Conservation (phyloP, 306 rosid species). For the Dryas drummondii region DNA sequence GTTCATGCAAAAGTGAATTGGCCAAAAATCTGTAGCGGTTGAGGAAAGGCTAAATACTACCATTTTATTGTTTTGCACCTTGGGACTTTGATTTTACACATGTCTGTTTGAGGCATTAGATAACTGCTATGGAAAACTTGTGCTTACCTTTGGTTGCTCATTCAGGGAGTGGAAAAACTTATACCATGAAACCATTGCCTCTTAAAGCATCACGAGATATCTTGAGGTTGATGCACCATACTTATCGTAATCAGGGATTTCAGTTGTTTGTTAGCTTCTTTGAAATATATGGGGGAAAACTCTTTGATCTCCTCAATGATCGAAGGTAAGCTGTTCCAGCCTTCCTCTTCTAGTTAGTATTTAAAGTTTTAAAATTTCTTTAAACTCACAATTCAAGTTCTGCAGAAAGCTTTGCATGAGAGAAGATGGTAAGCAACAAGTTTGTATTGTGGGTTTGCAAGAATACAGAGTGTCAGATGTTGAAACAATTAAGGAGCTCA, state of each 20-base stretch:
- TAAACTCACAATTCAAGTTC: slow-evolving; percentile 27
- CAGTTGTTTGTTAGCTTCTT: slow-evolving; percentile 94
- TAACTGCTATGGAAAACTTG: background rate
- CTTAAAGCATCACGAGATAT: slow-evolving; percentile 93
- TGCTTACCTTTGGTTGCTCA: slow-evolving; percentile 24
- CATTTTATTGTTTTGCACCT: background rate
- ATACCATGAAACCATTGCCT: slow-evolving; percentile 96
- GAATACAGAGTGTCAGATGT: slow-evolving; percentile 93
- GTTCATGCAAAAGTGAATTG: background rate
- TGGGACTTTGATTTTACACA: background rate
- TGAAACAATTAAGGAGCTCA: slow-evolving; percentile 87
- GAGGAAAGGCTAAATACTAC: background rate
- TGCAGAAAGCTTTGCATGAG: slow-evolving; percentile 97
- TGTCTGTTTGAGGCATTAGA: background rate
- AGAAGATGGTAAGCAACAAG: slow-evolving; percentile 98
- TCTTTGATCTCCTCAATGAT: slow-evolving; percentile 93
- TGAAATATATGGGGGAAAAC: slow-evolving; percentile 97
- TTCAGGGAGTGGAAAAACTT: slow-evolving; percentile 96
- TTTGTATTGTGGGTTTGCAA: slow-evolving; percentile 97
- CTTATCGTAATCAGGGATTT: slow-evolving; percentile 88
- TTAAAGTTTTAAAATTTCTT: slow-evolving; percentile 17
- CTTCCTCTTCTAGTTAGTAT: slow-evolving; percentile 11
- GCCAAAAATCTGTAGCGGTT: background rate
- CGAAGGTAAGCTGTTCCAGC: slow-evolving; percentile 61
- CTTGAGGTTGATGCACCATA: slow-evolving; percentile 94